Conservation (phyloP, 495 filamentous ascomycete species). For the Xylaria intraflava region DNA sequence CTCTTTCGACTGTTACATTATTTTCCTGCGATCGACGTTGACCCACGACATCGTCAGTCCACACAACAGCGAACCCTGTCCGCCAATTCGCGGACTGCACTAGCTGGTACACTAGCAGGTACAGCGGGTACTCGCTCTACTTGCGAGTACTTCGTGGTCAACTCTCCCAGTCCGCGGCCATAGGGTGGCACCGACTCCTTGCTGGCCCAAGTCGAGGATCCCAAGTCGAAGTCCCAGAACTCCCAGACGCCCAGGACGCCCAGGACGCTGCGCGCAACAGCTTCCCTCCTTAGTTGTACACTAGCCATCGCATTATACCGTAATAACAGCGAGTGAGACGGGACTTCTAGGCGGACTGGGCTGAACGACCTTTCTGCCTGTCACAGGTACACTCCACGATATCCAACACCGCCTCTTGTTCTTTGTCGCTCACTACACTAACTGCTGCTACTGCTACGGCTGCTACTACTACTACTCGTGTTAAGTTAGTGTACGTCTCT, state of each 20-base stretch:
- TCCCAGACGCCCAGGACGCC: not conserved
- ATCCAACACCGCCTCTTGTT: conserved; percentile 13
- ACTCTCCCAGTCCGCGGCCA: too few species aligned
- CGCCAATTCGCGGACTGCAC: not conserved
- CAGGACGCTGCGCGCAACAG: not conserved
- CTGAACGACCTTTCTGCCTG: too few species aligned
- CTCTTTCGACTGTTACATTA: too few species aligned
- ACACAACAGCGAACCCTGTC: conserved; percentile 7
- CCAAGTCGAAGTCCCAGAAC: too few species aligned
- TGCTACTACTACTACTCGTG: not conserved
- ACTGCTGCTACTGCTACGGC: conserved; percentile 10
- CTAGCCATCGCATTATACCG: too few species aligned
- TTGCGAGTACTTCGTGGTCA: not conserved
- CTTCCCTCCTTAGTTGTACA: not conserved
- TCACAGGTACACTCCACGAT: not conserved
- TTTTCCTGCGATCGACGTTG: conserved; percentile 7
- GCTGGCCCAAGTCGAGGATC: not conserved
- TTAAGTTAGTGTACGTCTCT: conserved; percentile 15
- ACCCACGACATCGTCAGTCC: conserved; percentile 9
- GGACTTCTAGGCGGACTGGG: too few species aligned
- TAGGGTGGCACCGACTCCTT: too few species aligned
- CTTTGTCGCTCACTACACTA: not conserved
- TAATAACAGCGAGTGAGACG: too few species aligned
- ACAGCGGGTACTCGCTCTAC: not conserved
- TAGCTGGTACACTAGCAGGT: not conserved